These are phyloP conservation scores for Malus sylvestris DNA, from an alignment of 306 rosid species.

Conservation along the genomic window DNA sequence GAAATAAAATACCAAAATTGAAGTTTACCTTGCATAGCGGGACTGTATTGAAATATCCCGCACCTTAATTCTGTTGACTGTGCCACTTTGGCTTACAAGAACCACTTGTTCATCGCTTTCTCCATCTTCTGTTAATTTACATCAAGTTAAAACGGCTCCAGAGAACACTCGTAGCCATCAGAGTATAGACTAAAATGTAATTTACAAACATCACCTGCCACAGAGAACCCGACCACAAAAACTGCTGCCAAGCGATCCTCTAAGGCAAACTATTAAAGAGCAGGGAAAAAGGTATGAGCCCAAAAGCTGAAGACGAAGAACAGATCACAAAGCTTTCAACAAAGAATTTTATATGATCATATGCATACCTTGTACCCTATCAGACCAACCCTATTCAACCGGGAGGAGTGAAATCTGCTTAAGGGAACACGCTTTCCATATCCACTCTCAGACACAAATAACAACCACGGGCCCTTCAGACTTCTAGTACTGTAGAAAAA, in stretches of 20 bases:
- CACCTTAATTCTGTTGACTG: constrained; percentile 92
- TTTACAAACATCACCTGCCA: constrained; percentile 48
- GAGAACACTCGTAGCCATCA: not conserved
- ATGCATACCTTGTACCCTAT: constrained; percentile 83
- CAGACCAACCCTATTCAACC: constrained; percentile 83
- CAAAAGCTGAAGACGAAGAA: not conserved
- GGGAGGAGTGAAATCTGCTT: constrained; percentile 59
- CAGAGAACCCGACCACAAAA: constrained; percentile 83
- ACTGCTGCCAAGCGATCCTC: constrained; percentile 90
- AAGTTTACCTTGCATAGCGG: constrained; percentile 78
- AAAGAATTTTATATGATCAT: not conserved
- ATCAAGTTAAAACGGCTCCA: not conserved
- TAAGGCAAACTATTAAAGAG: constrained; percentile 50
- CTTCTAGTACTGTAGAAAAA: constrained; percentile 36
- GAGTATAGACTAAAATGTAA: not conserved
- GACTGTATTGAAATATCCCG: constrained; percentile 92
- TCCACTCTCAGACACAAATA: constrained; percentile 94
- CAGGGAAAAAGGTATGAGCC: not conserved
- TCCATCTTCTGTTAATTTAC: constrained; percentile 59
- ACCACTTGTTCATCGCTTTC: constrained; percentile 99
- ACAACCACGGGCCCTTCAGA: constrained; percentile 78
- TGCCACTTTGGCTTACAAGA: constrained; percentile 94
- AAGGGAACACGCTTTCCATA: constrained; percentile 92
- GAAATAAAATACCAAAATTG: not conserved
- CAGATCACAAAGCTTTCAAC: not conserved